Conservation (phyloP, 768 basidiomycete genomes). For the Paxillus ammoniavirescens region DNA sequence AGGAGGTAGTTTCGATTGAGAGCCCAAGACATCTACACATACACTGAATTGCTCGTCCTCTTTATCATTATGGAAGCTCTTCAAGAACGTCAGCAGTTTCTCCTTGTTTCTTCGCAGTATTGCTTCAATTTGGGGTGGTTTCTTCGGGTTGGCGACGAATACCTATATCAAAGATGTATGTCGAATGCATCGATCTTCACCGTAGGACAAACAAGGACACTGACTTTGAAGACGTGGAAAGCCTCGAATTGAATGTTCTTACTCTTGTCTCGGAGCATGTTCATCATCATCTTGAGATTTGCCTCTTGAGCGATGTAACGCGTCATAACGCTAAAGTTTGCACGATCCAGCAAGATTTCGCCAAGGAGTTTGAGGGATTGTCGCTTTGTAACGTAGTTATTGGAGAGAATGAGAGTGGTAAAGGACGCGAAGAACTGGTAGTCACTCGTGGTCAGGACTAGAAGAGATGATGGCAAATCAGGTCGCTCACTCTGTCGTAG, state of each 20-base stretch:
- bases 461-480: background rate
- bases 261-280: constrained; percentile 95
- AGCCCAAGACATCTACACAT: constrained; percentile 17
- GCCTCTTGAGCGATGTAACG: constrained; percentile 92
- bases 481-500: constrained; percentile 79
- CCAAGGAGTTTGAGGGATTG: constrained; percentile 97
- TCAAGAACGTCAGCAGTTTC: constrained; percentile 85
- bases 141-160: constrained; percentile 99
- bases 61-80: constrained; percentile 96
- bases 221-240: constrained; percentile 99
- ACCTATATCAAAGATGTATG: constrained; percentile 48
- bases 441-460: background rate
- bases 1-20: background rate
- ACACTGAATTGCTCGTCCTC: constrained; percentile 98
- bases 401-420: constrained; percentile 87
- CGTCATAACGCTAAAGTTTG: constrained; percentile 99
- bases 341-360: constrained; percentile 95
- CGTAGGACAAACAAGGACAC: constrained; percentile 12
- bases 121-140: constrained; percentile 89
- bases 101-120: constrained; percentile 95
- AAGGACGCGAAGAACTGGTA: constrained; percentile 93
- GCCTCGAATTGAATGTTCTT: constrained; percentile 99
- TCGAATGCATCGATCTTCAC: background rate
- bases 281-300: constrained; percentile 99
- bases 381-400: constrained; percentile 99